Base-by-base conservation (phyloP, 1,284 basidiomycete species). In the Naganishia sp. region DNA sequence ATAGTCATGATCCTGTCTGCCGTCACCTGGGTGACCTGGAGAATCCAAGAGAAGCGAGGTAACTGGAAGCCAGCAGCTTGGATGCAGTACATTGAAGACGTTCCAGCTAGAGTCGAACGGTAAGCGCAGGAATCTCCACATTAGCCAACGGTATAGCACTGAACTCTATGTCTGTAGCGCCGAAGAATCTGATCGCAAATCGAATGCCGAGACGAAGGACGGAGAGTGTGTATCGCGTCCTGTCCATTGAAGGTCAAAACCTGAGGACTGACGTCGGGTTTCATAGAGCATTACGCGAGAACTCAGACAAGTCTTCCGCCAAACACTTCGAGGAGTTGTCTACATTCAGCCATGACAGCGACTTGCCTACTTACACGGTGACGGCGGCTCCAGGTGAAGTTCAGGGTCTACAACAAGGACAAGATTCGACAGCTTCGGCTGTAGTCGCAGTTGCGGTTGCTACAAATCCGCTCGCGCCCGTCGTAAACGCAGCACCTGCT, bases 11-110 rank as follows among this genome's bases (percentile, higher is more conserved):
- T 70, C 43, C 53, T 68, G 66, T 55, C 70, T 70, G 42, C 59
- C 70, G 31, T 74, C 72, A 25, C 49, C 33, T 43, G 75, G 75
- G 71, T 72, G 67, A n/a, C 49, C 72, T 59, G 71, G 74, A 28
- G 69, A 55, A 53, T 66, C 46, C 45, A 21, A 36, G 15, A 21
- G 21, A 39, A 44, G 7, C 55, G 55, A 33, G 39, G 64, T 9
- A 44, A 1, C 1, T 55, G 49, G 50, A 49, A 63, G 45, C 46
- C 53, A n/a, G 46, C 53, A 21, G 63, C 63, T 11, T 65, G 64
- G 64, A 43, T 65, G 36, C 52, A 59, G 45, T 42, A 52, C 31
- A 55, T 55, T 31, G 55, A 25, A 21, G 5, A 50, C 3, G 1
- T 33, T 15, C 50, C 50, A 5, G 44, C 31, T 0, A 39, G 21